These are phyloP conservation scores for Ophiognomonia clavigignenti-juglandacearum DNA, from an alignment of 2,329 filamentous ascomycete genomes.

Conservation along the genomic window DNA sequence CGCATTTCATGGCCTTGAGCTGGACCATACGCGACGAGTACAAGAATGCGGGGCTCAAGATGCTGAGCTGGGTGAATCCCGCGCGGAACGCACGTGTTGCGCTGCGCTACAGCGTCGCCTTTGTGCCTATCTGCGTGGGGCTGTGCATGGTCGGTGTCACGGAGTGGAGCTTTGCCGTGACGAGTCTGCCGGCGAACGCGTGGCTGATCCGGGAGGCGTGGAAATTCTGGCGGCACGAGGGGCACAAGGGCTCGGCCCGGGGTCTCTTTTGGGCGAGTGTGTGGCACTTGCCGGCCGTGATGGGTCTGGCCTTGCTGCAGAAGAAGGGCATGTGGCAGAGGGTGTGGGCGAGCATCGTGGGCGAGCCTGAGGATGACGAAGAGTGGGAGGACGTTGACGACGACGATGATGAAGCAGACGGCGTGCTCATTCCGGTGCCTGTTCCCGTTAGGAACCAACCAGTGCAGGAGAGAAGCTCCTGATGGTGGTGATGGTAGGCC, in stretches of 20 bases:
- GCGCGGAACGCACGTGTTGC: slow-evolving; percentile 82
- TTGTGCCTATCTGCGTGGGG: slow-evolving; percentile 79
- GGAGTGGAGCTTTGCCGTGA: slow-evolving; percentile 77
- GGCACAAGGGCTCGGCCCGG: slow-evolving; percentile 73
- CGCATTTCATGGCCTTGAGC: slow-evolving; percentile 93
- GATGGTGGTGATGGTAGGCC: not conserved
- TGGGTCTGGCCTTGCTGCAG: slow-evolving; percentile 85
- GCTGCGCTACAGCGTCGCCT: slow-evolving; percentile 76
- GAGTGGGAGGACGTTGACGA: slow-evolving; percentile 55
- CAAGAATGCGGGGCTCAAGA: slow-evolving; percentile 60
- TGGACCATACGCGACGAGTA: slow-evolving; percentile 91
- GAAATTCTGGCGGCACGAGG: slow-evolving; percentile 74
- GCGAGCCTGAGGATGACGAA: slow-evolving; percentile 51
- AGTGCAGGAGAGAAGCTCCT: not conserved
- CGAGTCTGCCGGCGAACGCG: slow-evolving; percentile 74
- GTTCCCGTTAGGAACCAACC: slow-evolving; percentile 2
- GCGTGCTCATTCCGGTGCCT: slow-evolving; percentile 24
- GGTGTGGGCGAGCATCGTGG: slow-evolving; percentile 66
- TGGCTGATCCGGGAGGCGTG: slow-evolving; percentile 82
- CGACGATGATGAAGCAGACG: slow-evolving; percentile 43
- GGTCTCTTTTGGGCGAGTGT: slow-evolving; percentile 96
- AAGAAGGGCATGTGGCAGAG: slow-evolving; percentile 91
- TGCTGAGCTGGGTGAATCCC: slow-evolving; percentile 85
- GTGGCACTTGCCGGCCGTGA: slow-evolving; percentile 86
- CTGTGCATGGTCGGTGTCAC: slow-evolving; percentile 78